Base-by-base conservation (phyloP, 1,284 basidiomycete species). In the Phellinidium pouzarii region DNA sequence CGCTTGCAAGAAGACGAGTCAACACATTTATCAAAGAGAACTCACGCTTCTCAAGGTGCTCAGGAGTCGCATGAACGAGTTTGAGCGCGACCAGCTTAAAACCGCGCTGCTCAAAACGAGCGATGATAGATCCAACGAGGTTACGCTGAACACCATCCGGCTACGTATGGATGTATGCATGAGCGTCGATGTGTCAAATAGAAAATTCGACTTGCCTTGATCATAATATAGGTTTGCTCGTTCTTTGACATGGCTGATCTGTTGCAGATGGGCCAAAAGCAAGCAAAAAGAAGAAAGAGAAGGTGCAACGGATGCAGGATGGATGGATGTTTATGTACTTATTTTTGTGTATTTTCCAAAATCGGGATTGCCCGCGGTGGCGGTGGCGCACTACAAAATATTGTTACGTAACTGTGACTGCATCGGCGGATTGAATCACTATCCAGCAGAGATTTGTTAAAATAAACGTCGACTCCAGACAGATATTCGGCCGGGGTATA, bases 61-160 rank as follows among this genome's bases (percentile, higher is more conserved):
- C 79, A 58, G 78, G 73, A 61, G 82, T 77, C 44, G 91, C 79
- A 48, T 84, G 81, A 58, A 82, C 82, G 65, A 94, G 76, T 77
- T 95, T 94, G 67, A 95, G 76, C 54, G 94, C 94, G 66, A 85
- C 76, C 63, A 94, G 83, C 78, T 96, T 94, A 85, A 84, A 96
- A 63, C 94, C 94, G 62, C 93, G 91, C 75, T 87, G 82, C 80
- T 97, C 94, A 73, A 97, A 97, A 64, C 94, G 83, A 66, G 76
- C 64, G 69, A 94, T 88, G 81, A 95, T 94, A 74, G 93, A 87
- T 68, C 94, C 94, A 68, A 95, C 80, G 74, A 97, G 88, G 62
- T 83, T 84, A 65, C 94, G 90, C 76, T 96, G 91, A 77, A 97
- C 94, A 70, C 94, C 94, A 75, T 97, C 94, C 65, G 94, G 93